phyloP scores from a whole-genome alignment of 257 asterid genomes.

The Primulina huaijiensis region DNA sequence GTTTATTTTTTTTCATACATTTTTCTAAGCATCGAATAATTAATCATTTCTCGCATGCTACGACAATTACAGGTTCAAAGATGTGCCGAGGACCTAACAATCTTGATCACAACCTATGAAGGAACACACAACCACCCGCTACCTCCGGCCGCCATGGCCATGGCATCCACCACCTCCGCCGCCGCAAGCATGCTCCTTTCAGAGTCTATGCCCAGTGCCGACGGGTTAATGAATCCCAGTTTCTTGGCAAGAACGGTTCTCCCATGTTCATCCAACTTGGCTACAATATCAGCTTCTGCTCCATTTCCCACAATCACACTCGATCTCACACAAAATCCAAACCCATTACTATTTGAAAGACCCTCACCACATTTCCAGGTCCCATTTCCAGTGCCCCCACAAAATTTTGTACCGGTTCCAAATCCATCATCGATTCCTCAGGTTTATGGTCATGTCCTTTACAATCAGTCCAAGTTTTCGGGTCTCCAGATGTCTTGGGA shows the following conservation, averaged over 20 bases:
- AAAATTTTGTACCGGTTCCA: constrained; percentile 27
- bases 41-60: background rate
- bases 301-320: constrained; percentile 93
- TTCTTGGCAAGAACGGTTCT: constrained; percentile 65
- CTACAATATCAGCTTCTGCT: constrained; percentile 93
- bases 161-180: constrained; percentile 94
- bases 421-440: constrained; percentile 43
- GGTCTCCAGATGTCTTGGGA: constrained; percentile 68
- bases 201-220: constrained; percentile 85
- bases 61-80: constrained; percentile 67
- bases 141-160: constrained; percentile 96
- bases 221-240: constrained; percentile 74
- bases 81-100: constrained; percentile 73
- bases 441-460: constrained; percentile 48
- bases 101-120: constrained; percentile 84
- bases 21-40: background rate
- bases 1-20: background rate
- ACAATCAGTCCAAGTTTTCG: constrained; percentile 76
- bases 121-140: constrained; percentile 91
- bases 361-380: constrained; percentile 49
- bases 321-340: constrained; percentile 77
- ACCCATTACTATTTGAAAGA: constrained; percentile 44
- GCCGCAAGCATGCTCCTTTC: constrained; percentile 93
- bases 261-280: constrained; percentile 76
- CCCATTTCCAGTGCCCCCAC: constrained; percentile 42